Evolutionary conservation across 805 yeast species (phyloP).

Genomic region (Tetrapisispora fleetii): DNA sequence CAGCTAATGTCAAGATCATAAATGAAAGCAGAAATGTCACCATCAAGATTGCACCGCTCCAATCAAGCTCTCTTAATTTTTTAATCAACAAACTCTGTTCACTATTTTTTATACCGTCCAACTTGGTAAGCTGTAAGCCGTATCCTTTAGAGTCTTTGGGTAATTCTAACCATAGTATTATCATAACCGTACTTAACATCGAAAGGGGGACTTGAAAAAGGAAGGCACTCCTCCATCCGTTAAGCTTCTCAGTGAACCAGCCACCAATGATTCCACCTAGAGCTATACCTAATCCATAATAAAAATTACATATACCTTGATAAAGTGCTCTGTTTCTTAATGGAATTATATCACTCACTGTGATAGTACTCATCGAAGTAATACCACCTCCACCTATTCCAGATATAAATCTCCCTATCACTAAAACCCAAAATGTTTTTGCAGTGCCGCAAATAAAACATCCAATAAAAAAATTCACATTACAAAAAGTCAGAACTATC

Average conservation of each 20-base stretch:
- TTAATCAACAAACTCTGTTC: background rate
- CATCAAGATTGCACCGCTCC: slow-evolving; percentile 40
- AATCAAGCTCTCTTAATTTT: slow-evolving; percentile 37
- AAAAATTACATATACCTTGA: slow-evolving; percentile 74
- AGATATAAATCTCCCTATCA: slow-evolving; percentile 53
- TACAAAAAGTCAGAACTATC: slow-evolving; percentile 41
- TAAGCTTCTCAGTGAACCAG: slow-evolving; percentile 5
- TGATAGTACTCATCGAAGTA: slow-evolving; percentile 42
- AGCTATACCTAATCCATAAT: slow-evolving; percentile 68
- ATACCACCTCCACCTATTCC: slow-evolving; percentile 91
- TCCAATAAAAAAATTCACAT: slow-evolving; percentile 47
- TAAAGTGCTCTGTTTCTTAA: slow-evolving; percentile 67
- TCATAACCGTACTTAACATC: slow-evolving; percentile 37
- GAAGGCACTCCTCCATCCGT: slow-evolving; percentile 63
- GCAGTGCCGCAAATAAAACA: slow-evolving; percentile 47
- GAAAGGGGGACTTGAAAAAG: slow-evolving; percentile 41
- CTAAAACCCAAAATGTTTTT: slow-evolving; percentile 37
- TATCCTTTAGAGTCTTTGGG: slow-evolving; percentile 30
- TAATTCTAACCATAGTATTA: slow-evolving; percentile 31
- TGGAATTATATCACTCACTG: slow-evolving; percentile 70
- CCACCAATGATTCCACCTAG: slow-evolving; percentile 64
- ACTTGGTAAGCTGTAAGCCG: slow-evolving; percentile 2
- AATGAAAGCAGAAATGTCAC: slow-evolving; percentile 37
- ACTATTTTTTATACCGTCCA: background rate
- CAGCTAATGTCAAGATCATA: slow-evolving; percentile 43